Conservation (phyloP, 2,329 filamentous ascomycete genomes). For the Fusarium incarnatum region DNA sequence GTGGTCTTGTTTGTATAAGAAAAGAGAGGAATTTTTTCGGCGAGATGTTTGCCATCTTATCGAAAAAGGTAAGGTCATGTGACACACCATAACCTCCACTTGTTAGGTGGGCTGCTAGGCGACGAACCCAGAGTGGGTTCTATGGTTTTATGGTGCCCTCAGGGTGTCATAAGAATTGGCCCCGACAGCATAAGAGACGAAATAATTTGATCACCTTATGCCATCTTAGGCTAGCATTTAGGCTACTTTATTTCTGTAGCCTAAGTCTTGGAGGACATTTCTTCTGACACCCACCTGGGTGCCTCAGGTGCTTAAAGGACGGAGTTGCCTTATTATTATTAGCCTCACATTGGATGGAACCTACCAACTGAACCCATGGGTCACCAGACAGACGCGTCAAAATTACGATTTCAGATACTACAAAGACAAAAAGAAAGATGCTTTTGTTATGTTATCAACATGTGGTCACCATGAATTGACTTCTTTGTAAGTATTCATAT, state of each 20-base stretch:
- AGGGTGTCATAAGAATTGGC: too few species aligned
- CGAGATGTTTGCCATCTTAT: slow-evolving; percentile 34
- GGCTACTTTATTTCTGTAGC: too few species aligned
- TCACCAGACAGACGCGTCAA: not conserved
- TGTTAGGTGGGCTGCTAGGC: not conserved
- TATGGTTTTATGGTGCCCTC: slow-evolving; percentile 9
- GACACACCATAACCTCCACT: slow-evolving; percentile 4
- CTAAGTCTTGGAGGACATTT: too few species aligned
- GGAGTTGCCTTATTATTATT: not conserved
- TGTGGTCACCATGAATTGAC: not conserved
- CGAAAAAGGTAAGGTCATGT: slow-evolving; percentile 38
- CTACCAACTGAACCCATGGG: not conserved
- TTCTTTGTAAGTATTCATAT: not conserved
- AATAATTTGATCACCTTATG: too few species aligned
- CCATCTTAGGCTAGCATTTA: too few species aligned
- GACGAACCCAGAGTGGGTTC: not conserved
- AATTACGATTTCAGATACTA: not conserved
- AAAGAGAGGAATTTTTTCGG: slow-evolving; percentile 45
- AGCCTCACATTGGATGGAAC: not conserved
- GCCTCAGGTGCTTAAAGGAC: slow-evolving; percentile 16
- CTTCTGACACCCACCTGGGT: too few species aligned
- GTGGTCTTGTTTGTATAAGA: slow-evolving; percentile 58
- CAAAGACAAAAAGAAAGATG: not conserved
- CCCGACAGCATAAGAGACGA: too few species aligned
- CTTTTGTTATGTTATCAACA: not conserved